phyloP scores from a whole-genome alignment of 805 yeast species.

The Jamesozyma spencerorum region DNA sequence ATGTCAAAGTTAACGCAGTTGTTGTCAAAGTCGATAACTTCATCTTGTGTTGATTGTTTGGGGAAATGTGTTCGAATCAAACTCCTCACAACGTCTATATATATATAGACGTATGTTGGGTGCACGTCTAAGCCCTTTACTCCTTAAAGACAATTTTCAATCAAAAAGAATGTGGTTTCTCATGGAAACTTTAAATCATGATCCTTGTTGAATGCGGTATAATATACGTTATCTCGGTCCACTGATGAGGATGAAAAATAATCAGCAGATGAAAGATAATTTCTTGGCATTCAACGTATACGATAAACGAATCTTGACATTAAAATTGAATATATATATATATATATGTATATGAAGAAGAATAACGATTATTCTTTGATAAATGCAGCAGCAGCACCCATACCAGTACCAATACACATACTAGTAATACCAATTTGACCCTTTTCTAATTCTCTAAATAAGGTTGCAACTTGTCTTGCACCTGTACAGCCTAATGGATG shows the following conservation, averaged over 20 bases:
- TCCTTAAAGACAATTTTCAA: no score
- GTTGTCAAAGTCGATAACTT: not conserved
- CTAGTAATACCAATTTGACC: constrained; percentile 87
- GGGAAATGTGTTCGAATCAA: not conserved
- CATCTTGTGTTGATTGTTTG: not conserved
- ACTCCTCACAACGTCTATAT: not conserved
- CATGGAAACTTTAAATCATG: no score
- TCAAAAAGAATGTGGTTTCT: no score
- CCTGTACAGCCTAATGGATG: constrained; percentile 91
- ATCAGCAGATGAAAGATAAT: no score
- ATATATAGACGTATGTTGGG: no score
- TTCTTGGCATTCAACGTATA: no score
- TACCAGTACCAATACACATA: constrained; percentile 97
- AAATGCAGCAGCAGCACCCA: constrained; percentile 93
- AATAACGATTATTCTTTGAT: constrained; percentile 50
- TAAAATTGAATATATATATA: not conserved
- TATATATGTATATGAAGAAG: no score
- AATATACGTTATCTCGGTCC: no score
- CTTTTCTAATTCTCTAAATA: constrained; percentile 65
- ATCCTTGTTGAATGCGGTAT: no score
- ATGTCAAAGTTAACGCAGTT: not conserved
- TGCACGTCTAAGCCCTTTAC: no score
- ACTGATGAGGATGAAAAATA: no score
- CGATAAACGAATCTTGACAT: no score
- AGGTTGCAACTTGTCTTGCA: constrained; percentile 86